Base-by-base conservation (phyloP, 768 basidiomycete species). In the Agrocybe pediades region DNA sequence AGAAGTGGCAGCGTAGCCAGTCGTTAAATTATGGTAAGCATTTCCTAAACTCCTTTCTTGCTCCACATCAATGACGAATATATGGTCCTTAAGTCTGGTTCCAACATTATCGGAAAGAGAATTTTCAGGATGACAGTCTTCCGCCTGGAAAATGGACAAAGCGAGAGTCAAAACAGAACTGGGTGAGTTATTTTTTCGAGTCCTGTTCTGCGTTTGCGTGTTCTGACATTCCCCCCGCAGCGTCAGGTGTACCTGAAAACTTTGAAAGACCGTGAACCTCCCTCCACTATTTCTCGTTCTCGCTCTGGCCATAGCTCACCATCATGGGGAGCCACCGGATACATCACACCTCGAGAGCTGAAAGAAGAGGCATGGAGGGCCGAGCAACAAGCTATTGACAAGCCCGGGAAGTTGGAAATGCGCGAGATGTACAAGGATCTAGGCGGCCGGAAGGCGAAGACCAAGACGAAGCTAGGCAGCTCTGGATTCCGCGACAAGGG, bases 131-230 rank as follows among this genome's bases (percentile, higher is more conserved):
- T 56, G 84, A 86, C 25, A 85, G 82, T 53, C 68, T 91, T 45
- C 87, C 89, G 3, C 80, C 86, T 9, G 90, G 87, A 29, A 94
- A 94, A 69, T 97, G 94, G 94, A 90, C 92, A 8, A 90, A 90
- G 65, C 79, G 88, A 51, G 94, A 97, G 68, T 94, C 92, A n/a
- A 97, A 94, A 67, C 88, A 92, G 70, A 88, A 88, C 59, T 97
- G 94, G 94, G 88, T 85, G 58, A 20, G 73, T 77, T 55, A 6
- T 44, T 41, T 53, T n/a, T 27, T 57, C 40, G 7, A 29, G 8
- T 24, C 2, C 41, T 57, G 8, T 48, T 41, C 39, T 30, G 42
- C 33, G 16, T 21, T 13, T 58, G 25, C 54, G 56, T 30, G 44
- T 39, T 52, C 41, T 51, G 46, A 33, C 41, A 59, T 53, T 21